Evolutionary conservation across 805 yeast species (phyloP).

Genomic region (Starmera caribaea): DNA sequence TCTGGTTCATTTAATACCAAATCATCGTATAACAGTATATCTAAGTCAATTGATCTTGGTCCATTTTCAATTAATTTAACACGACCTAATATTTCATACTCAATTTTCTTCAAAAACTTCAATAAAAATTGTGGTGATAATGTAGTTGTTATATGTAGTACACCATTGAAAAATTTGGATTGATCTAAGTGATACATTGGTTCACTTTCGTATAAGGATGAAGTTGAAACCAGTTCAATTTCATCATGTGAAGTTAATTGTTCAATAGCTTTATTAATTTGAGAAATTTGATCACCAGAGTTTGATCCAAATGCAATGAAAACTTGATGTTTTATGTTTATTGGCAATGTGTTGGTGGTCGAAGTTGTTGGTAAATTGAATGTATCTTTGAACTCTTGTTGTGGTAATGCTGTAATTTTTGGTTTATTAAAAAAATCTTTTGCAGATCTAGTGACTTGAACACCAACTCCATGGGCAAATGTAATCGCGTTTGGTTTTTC

Average conservation of each 20-base stretch:
- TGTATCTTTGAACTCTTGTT: slow-evolving; percentile 2
- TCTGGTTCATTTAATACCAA: slow-evolving; percentile 43
- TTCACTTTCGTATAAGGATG: slow-evolving; percentile 76
- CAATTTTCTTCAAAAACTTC: slow-evolving; percentile 58
- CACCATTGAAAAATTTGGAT: slow-evolving; percentile 78
- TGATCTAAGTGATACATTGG: slow-evolving; percentile 90
- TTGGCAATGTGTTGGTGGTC: slow-evolving; percentile 19
- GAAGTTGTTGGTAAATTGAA: slow-evolving; percentile 19
- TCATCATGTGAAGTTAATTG: slow-evolving; percentile 28
- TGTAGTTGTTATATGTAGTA: slow-evolving; percentile 50
- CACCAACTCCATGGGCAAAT: slow-evolving; percentile 86
- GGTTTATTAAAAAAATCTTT: slow-evolving; percentile 26
- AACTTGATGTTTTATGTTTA: slow-evolving; percentile 36
- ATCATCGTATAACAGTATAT: slow-evolving; percentile 57
- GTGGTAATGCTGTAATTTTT: slow-evolving; percentile 6
- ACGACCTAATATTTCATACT: slow-evolving; percentile 59
- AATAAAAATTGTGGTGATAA: slow-evolving; percentile 60
- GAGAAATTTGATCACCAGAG: slow-evolving; percentile 57
- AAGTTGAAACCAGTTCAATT: slow-evolving; percentile 42
- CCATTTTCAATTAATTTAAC: slow-evolving; percentile 81
- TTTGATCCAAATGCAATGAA: slow-evolving; percentile 89
- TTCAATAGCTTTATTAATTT: slow-evolving; percentile 47
- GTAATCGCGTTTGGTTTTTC: slow-evolving; percentile 86
- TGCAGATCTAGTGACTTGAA: slow-evolving; percentile 46
- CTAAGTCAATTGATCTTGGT: slow-evolving; percentile 86